These are phyloP conservation scores for Triglochin maritima DNA, from an alignment of 106 monocot genomes.

Conservation along the genomic window DNA sequence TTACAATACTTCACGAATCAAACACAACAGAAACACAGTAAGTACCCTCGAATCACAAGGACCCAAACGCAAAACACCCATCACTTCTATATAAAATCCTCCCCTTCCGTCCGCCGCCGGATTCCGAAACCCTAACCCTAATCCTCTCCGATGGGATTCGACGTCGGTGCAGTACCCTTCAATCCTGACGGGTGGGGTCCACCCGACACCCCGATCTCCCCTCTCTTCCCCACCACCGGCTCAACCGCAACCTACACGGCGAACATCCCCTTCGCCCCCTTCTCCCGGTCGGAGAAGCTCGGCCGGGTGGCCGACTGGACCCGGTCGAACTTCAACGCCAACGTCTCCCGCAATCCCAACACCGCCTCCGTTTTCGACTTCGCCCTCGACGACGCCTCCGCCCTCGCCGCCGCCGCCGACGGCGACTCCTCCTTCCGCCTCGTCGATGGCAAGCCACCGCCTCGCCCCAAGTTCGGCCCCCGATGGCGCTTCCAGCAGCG, in stretches of 20 bases:
- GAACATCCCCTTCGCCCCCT: constrained; percentile 80
- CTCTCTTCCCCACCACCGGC: constrained; percentile 23
- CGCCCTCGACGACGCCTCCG: constrained; percentile 38
- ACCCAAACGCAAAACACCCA: not conserved
- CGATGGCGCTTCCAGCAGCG: constrained; percentile 87
- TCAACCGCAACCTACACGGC: constrained; percentile 8
- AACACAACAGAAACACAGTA: not conserved
- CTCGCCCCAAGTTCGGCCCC: constrained; percentile 83
- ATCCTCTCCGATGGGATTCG: constrained; percentile 45
- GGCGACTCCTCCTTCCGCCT: constrained; percentile 85
- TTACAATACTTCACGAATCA: too few relatives aligned
- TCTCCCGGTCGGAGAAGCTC: constrained; percentile 94
- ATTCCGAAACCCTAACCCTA: not conserved
- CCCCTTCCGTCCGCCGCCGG: not conserved
- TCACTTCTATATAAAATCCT: not conserved
- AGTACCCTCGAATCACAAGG: not conserved
- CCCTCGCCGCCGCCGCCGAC: constrained; percentile 24
- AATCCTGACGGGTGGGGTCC: constrained; percentile 99
- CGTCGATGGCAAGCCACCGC: constrained; percentile 88
- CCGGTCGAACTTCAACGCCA: constrained; percentile 23
- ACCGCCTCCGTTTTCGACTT: constrained; percentile 48
- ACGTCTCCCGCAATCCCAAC: constrained; percentile 10
- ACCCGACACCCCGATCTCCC: constrained; percentile 37
- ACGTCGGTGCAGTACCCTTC: constrained; percentile 69
- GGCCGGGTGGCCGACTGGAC: constrained; percentile 98